Conservation (phyloP, 179 eudicot genomes). For the Silene noctiflora region DNA sequence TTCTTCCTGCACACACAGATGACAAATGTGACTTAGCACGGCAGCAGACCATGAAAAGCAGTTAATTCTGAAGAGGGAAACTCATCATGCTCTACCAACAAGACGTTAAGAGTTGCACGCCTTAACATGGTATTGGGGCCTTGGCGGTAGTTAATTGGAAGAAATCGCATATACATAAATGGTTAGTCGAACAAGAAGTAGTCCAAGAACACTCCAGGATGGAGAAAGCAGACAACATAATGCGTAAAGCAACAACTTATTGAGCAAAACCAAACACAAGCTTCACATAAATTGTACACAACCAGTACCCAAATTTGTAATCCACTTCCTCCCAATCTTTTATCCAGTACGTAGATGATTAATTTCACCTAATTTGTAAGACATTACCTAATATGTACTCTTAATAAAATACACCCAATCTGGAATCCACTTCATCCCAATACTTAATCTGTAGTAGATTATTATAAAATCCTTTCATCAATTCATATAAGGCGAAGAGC, state of each 20-base stretch:
- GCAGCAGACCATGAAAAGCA: not conserved
- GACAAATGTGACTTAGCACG: conserved; percentile 2
- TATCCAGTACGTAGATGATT: too few relatives aligned
- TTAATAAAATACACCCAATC: too few relatives aligned
- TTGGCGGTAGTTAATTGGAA: not conserved
- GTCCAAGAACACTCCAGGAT: not conserved
- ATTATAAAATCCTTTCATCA: too few relatives aligned
- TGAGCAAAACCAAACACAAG: not conserved
- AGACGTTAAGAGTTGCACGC: not conserved
- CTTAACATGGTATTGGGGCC: not conserved
- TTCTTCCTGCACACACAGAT: conserved; percentile 60
- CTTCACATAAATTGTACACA: not conserved
- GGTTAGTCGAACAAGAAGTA: not conserved
- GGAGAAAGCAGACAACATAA: not conserved
- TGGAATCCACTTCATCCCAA: too few relatives aligned
- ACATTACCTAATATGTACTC: too few relatives aligned
- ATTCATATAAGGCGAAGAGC: too few relatives aligned
- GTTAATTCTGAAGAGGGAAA: not conserved
- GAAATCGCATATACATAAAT: not conserved
- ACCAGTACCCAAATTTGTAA: too few relatives aligned
- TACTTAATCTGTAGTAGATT: too few relatives aligned
- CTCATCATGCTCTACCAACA: not conserved
- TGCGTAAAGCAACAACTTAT: not conserved
- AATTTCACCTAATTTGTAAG: too few relatives aligned
- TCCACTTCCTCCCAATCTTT: too few relatives aligned